Base-by-base conservation (phyloP, 148 eudicot genomes). In the Rhododendron ferrugineum region DNA sequence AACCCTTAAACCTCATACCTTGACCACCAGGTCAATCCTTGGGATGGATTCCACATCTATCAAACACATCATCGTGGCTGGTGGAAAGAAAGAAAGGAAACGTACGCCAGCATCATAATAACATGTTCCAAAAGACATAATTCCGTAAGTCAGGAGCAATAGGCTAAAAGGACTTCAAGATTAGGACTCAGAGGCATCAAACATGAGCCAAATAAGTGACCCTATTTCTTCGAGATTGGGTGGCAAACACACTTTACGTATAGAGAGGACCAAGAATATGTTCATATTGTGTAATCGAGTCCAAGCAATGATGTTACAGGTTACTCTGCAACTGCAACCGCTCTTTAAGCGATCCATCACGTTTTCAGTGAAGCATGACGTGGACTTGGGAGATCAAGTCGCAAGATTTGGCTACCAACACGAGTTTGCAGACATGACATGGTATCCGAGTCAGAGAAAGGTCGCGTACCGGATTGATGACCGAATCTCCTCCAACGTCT, bases 361-460 rank as follows among this genome's bases (percentile, higher is more conserved):
- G 2, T 91, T 82, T 84, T 26, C 34, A 77, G 30, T 72, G 11
- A 85, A 54, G 80, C 83, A 85, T 2, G 98, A 94, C 74, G 46
- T 81, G 2, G 92, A 91, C 86, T 82, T 94, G 79, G 94, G 86
- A 8, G 92, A 91, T 72, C 86, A 89, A 82, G 94, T 87, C 18
- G 58, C 78, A 7, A 86, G 11, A 34, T 91, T 93, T 50, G 98
- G 96, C 0, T 84, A 87, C 14, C 81, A 85, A 26, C 95, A 94
- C 23, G 98, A 94, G 79, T 94, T 93, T 74, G 96, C 92, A 2
- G 98, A 93, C 86, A 23, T 94, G 10, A 87, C 87, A 72, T 94
- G 98, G 98, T 88, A 85, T 82, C 98, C 96, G 2, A 93, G 95
- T 77, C 93, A 90, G 50, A 83, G 85, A 54, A 86, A 86, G 82